Evolutionary conservation across 2,329 filamentous ascomycete genomes (phyloP), one percentile per base, ranked within the genome.

Genomic region (Gaeumannomyces tritici): DNA sequence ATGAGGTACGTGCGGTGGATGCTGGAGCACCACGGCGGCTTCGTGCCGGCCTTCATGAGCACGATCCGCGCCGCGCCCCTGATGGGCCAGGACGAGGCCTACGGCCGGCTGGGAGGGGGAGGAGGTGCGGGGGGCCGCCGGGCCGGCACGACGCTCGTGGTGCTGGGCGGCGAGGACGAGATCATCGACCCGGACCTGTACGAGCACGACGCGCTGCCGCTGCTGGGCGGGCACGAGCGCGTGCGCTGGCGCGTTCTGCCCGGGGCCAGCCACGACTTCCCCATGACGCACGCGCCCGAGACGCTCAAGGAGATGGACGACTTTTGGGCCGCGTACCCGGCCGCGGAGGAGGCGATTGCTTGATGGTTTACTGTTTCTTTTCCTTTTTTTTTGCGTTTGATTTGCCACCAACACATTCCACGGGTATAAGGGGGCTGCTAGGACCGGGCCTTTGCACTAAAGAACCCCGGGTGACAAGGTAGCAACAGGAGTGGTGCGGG

Each of bases 31-130:
- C 84, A 87, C 70, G 66, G 71, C 9, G 85, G 84, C 13, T 87
- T 87, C 70, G 78, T 87, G 15, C 78, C 78, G 9, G 79, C 83
- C 11, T 87, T 87, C 70, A 82, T 85, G 76, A 82, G 80, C 59
- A 82, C 80, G 58, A 76, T 87, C 62, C 77, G 79, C 57, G 73
- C 80, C 66, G 81, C 80, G 13, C 83, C 83, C 12, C 74, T 87
- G 62, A 77, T 79, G 61, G 77, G 75, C 13, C 81, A 85, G 72
- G 75, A 82, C 24, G 75, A 76, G 26, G 75, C 75, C 35, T 87
- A 83, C 81, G 69, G 69, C 54, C 70, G 72, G 63, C 72, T 88
- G 8, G 60, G 60, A 9, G 33, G 33, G 15, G 33, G 33, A 28
- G 24, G 33, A 2, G 27, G 13, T 11, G 7, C 42, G 21, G 15